Evolutionary conservation across 495 filamentous ascomycete species (phyloP).

Genomic region (Apodospora peruviana): DNA sequence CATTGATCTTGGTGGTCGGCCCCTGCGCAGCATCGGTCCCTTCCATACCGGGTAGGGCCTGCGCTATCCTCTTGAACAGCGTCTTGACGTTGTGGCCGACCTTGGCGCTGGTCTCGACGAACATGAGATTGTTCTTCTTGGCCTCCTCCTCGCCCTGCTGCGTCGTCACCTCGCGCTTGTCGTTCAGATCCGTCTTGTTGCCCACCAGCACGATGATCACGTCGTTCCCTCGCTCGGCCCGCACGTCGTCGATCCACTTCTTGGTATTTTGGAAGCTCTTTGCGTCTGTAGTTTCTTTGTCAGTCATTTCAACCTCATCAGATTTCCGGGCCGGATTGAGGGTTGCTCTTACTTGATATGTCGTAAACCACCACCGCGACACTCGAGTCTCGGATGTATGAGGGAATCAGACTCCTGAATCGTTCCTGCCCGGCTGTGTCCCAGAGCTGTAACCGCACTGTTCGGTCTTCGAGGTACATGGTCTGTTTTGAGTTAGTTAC

Average conservation of each 20-base stretch:
- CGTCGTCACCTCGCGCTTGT: conserved; percentile 93
- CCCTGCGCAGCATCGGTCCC: conserved; percentile 63
- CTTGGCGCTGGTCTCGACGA: conserved; percentile 98
- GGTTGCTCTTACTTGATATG: conserved; percentile 63
- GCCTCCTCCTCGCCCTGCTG: conserved; percentile 96
- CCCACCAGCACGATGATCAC: conserved; percentile 98
- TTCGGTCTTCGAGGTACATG: conserved; percentile 99
- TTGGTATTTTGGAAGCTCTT: conserved; percentile 96
- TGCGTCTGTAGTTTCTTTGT: conserved; percentile 44
- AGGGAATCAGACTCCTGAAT: conserved; percentile 93
- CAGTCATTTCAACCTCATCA: conserved; percentile 11
- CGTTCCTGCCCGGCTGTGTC: conserved; percentile 97
- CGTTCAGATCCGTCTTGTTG: conserved; percentile 97
- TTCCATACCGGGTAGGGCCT: conserved; percentile 97
- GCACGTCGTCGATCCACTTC: conserved; percentile 99
- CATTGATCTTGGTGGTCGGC: conserved; percentile 84
- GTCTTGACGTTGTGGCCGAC: conserved; percentile 97
- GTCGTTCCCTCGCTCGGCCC: conserved; percentile 92
- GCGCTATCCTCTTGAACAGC: conserved; percentile 93
- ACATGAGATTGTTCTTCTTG: conserved; percentile 95
- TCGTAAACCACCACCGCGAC: conserved; percentile 99
- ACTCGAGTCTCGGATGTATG: conserved; percentile 94
- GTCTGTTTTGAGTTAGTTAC: conserved; percentile 49
- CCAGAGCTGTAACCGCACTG: conserved; percentile 95
- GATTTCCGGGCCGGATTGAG: not conserved